Percentiles rank a stretch among this genome's conserved stretches.
These are phyloP conservation scores for Cyamopsis tetragonoloba DNA, from an alignment of 306 rosid species.

Conservation along the genomic window DNA sequence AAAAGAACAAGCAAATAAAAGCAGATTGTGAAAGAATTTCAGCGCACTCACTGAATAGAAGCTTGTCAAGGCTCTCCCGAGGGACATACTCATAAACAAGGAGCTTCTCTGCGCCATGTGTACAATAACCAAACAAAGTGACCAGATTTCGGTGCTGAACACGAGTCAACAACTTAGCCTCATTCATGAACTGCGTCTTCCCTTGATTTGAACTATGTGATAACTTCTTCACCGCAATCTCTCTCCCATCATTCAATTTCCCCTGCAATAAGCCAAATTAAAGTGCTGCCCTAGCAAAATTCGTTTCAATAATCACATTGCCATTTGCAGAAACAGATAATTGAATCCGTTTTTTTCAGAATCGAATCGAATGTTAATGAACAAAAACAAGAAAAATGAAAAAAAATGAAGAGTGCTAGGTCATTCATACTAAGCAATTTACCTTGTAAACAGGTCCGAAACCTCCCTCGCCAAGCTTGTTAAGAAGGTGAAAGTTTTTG, in stretches of 20 bases:
- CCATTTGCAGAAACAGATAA: not conserved
- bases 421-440: not conserved
- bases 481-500: slow-evolving; percentile 37
- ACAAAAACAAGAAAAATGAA: not conserved
- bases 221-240: slow-evolving; percentile 80
- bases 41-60: slow-evolving; percentile 81
- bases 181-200: slow-evolving; percentile 67
- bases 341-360: not conserved
- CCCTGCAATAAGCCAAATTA: slow-evolving; percentile 39
- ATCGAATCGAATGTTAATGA: not conserved
- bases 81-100: slow-evolving; percentile 82
- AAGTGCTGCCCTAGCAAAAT: not conserved
- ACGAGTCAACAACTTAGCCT: slow-evolving; percentile 77
- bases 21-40: not conserved
- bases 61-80: slow-evolving; percentile 83
- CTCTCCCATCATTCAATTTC: slow-evolving; percentile 73
- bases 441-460: slow-evolving; percentile 88
- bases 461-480: slow-evolving; percentile 80
- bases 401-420: too few species aligned
- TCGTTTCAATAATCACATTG: too few species aligned
- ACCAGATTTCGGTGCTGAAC: slow-evolving; percentile 92
- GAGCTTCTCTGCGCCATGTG: slow-evolving; percentile 63
- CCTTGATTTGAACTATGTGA: slow-evolving; percentile 74
- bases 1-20: not conserved
- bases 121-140: slow-evolving; percentile 74